phyloP scores from a whole-genome alignment of 1,284 basidiomycete species.

The Cutaneotrichosporon mucoides region DNA sequence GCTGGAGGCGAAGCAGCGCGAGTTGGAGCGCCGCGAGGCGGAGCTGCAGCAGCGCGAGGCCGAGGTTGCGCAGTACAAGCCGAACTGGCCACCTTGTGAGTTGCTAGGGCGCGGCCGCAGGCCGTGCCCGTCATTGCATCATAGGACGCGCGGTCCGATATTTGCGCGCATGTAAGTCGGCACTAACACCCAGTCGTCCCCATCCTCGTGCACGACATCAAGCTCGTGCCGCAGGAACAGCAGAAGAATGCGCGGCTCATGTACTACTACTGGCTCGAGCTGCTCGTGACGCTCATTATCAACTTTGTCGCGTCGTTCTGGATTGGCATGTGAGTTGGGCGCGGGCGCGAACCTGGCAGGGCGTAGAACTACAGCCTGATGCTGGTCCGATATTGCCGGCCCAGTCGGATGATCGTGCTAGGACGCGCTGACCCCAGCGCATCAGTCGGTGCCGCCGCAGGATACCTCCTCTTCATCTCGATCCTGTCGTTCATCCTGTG shows the following conservation, averaged over 20 bases:
- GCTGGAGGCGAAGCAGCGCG: constrained; percentile 36
- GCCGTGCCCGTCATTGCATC: too few relatives aligned
- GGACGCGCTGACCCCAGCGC: constrained; percentile 14
- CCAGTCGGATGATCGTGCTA: too few relatives aligned
- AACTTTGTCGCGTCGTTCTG: constrained; percentile 91
- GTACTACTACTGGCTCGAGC: constrained; percentile 82
- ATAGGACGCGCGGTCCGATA: too few relatives aligned
- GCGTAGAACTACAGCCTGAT: too few relatives aligned
- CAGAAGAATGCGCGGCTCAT: constrained; percentile 74
- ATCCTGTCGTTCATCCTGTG: constrained; percentile 81
- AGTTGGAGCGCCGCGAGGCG: constrained; percentile 34
- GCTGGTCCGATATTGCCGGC: too few relatives aligned
- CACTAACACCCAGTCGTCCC: constrained; percentile 67
- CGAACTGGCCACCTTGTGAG: constrained; percentile 50
- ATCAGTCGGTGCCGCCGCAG: constrained; percentile 29
- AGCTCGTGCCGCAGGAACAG: constrained; percentile 79
- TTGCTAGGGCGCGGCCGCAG: background rate
- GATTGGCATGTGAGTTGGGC: constrained; percentile 54
- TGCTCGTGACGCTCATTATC: constrained; percentile 70
- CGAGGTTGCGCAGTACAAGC: constrained; percentile 33
- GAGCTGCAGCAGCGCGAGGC: constrained; percentile 27
- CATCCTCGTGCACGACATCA: constrained; percentile 87
- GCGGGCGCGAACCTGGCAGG: too few relatives aligned
- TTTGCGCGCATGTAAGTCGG: too few relatives aligned
- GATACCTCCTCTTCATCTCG: constrained; percentile 75